These are phyloP conservation scores for Bruguiera parviflora DNA, from an alignment of 345 rosid species.

Conservation along the genomic window DNA sequence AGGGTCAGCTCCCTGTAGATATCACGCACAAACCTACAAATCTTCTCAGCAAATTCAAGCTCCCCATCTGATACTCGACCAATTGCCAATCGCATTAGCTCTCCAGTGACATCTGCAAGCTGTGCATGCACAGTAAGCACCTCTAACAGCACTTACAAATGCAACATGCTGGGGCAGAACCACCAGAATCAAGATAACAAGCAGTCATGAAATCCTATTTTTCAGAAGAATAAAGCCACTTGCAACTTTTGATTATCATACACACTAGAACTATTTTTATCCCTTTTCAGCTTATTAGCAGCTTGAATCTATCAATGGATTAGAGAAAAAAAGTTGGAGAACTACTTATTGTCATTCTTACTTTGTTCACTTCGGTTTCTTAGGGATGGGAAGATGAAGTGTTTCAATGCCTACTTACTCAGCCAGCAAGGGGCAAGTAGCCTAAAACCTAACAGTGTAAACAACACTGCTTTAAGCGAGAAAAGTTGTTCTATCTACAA, in stretches of 20 bases:
- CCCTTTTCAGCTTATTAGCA: not conserved
- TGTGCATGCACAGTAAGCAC: constrained; percentile 21
- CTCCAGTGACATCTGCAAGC: constrained; percentile 98
- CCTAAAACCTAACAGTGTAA: too few species aligned
- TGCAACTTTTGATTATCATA: not conserved
- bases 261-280: not conserved
- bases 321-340: too few species aligned
- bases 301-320: too few species aligned
- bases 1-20: constrained; percentile 77
- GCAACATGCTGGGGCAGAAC: not conserved
- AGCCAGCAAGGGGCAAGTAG: too few species aligned
- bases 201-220: not conserved
- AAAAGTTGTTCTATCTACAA: not conserved
- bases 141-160: not conserved
- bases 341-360: too few species aligned
- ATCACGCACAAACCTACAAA: constrained; percentile 72
- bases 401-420: too few species aligned
- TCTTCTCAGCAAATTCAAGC: constrained; percentile 69
- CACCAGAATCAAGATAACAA: not conserved
- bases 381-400: too few species aligned
- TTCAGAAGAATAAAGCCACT: not conserved
- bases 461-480: not conserved
- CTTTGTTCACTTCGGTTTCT: too few species aligned
- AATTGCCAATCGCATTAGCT: constrained; percentile 92
- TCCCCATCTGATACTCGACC: constrained; percentile 90